A percentile compares a stretch with the other conserved stretches of the same genome.
Evolutionary conservation across 805 yeast genomes (phyloP).

Genomic region (Nakazawaea wyomingensis): DNA sequence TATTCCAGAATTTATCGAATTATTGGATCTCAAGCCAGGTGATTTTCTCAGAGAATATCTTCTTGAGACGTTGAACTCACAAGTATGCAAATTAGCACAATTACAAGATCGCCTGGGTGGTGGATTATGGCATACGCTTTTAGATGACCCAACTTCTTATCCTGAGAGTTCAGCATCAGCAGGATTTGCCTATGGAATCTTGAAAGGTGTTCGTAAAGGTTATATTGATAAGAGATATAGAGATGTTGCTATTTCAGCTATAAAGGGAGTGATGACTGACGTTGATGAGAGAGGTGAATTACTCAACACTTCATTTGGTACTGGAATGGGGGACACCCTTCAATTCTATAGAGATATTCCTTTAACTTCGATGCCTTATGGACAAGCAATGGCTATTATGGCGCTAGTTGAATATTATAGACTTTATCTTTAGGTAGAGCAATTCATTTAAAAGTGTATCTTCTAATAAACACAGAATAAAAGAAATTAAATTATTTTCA

Average conservation of each 20-base stretch:
- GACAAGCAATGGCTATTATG: constrained; percentile 35
- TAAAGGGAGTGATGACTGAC: constrained; percentile 26
- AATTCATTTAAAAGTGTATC: too few species aligned
- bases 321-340: constrained; percentile 29
- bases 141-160: constrained; percentile 27
- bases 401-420: constrained; percentile 26
- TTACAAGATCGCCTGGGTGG: constrained; percentile 20
- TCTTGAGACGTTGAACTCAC: constrained; percentile 26
- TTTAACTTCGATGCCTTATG: constrained; percentile 31
- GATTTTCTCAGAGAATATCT: constrained; percentile 26
- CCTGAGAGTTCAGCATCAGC: constrained; percentile 31
- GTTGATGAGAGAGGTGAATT: constrained; percentile 28
- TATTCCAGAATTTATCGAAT: constrained; percentile 31
- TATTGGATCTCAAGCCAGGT: constrained; percentile 23
- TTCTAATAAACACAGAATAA: too few species aligned
- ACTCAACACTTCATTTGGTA: constrained; percentile 30
- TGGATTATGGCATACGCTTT: constrained; percentile 31
- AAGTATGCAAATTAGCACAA: constrained; percentile 23
- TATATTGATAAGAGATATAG: constrained; percentile 22
- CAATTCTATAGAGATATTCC: constrained; percentile 31
- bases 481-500: too few species aligned
- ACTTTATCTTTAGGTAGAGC: constrained; percentile 18
- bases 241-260: constrained; percentile 25
- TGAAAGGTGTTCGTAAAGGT: constrained; percentile 26
- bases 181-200: constrained; percentile 32